These are phyloP conservation scores for Ganoderma meredithae DNA, from an alignment of 1,284 basidiomycete genomes.

Conservation along the genomic window DNA sequence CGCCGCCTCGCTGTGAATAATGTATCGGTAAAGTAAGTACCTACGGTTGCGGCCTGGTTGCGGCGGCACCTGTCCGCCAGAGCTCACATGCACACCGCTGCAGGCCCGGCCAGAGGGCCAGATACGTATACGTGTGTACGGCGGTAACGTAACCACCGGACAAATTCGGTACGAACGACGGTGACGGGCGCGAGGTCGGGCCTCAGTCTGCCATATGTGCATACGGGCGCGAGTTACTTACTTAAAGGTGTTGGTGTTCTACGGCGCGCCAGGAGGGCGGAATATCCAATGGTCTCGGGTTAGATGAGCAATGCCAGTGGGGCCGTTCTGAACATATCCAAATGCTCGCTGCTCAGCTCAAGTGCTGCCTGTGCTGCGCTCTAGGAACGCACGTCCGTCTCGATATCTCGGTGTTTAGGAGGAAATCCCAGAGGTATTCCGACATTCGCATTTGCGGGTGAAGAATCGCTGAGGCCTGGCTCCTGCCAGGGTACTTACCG, in stretches of 20 bases:
- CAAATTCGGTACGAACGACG: background rate
- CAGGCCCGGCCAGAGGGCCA: background rate
- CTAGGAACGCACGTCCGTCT: background rate
- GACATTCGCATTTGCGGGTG: no score
- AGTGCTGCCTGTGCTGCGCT: background rate
- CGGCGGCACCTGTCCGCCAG: background rate
- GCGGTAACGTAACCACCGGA: background rate
- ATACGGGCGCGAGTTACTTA: background rate
- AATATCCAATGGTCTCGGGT: no score
- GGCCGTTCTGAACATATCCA: background rate
- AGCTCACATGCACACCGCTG: background rate
- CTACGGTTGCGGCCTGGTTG: background rate
- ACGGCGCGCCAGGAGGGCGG: no score
- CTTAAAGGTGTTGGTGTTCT: background rate
- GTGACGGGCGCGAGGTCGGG: background rate
- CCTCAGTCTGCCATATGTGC: conserved; percentile 3
- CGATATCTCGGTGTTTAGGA: background rate
- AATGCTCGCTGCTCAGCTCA: background rate
- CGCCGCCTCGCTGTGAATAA: background rate
- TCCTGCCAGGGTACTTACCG: no score
- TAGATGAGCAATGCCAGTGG: no score
- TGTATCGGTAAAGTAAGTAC: no score
- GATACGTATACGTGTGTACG: background rate
- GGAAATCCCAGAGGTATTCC: background rate
- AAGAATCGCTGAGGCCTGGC: no score